These are phyloP conservation scores for Candida sp. DNA, from an alignment of 1,139 yeast species.

Conservation along the genomic window DNA sequence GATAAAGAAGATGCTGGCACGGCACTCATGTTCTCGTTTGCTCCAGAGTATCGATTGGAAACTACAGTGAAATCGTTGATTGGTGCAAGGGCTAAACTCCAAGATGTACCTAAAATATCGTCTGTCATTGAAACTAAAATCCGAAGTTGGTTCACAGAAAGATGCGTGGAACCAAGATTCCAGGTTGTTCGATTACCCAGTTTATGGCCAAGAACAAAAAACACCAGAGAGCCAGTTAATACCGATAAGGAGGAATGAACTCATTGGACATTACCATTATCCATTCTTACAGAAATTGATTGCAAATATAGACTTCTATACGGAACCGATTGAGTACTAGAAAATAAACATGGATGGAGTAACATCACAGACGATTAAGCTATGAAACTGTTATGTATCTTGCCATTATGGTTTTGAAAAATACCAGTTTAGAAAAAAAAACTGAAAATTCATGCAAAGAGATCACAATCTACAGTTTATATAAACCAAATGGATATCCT, in stretches of 20 bases:
- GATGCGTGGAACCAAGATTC: constrained; percentile 92
- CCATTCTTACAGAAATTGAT: too few species aligned
- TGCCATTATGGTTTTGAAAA: too few species aligned
- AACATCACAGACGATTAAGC: too few species aligned
- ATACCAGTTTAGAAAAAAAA: too few species aligned
- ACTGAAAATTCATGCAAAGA: too few species aligned
- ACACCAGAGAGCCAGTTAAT: constrained; percentile 46
- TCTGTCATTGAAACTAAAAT: constrained; percentile 79
- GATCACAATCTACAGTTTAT: too few species aligned
- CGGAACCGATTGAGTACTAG: too few species aligned
- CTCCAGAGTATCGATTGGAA: constrained; percentile 87
- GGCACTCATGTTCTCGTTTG: constrained; percentile 81
- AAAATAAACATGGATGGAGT: too few species aligned
- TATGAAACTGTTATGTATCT: too few species aligned
- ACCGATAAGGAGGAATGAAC: constrained; percentile 9
- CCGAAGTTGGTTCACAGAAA: constrained; percentile 85
- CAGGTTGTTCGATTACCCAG: constrained; percentile 83
- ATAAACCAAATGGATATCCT: too few species aligned
- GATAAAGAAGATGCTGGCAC: constrained; percentile 40
- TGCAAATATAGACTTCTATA: too few species aligned
- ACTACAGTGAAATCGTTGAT: constrained; percentile 82
- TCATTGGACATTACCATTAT: too few species aligned
- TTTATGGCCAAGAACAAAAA: constrained; percentile 85
- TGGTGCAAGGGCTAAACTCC: constrained; percentile 89
- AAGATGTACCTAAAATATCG: constrained; percentile 90